Base-by-base conservation (phyloP, 2,329 filamentous ascomycete genomes). In the Parasarocladium wereldwijsianum region DNA sequence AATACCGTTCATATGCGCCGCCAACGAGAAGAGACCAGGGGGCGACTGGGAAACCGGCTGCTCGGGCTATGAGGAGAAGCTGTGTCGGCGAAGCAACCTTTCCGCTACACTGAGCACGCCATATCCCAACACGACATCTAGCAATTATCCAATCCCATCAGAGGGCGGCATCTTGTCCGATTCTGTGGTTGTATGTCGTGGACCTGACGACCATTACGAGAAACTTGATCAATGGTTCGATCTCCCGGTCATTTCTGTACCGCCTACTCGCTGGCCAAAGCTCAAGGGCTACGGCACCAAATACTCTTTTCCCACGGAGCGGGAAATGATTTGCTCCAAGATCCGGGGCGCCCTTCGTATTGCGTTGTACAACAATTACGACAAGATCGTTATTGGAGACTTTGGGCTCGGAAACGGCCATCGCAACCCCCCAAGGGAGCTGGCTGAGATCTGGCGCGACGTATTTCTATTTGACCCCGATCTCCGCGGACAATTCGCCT, bases 31-130 rank as follows among this genome's bases (percentile, higher is more conserved):
- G 45, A 64, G 76, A 21, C 66, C 79, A 1, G 80, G 80, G 8
- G 80, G 80, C n/a, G 78, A 85, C 46, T 86, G 80, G 80, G 78
- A 84, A 42, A 77, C 66, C 6, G 64, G 62, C 36, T 60, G 55
- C 9, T 48, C 54, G 3, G 56, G 57, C 19, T 58, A 59, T 36
- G 57, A 60, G 54, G 80, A 85, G 51, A 76, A 76, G 39, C 65
- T 86, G 21, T 81, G 78, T 43, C 66, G 79, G 36, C 64, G 80
- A 40, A 82, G 76, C 54, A 84, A 77, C 38, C 65, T 86, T 19
- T 76, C 76, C 5, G 71, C 76, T 12, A 72, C 74, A 3, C 60
- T 85, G 28, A 66, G 62, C 14, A 76, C 66, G 26, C 73, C 76
- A 2, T 73, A 62, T 36, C 56, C 63, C 3, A 57, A 54, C 8